Percentiles rank a stretch among this genome's conserved stretches.
Evolutionary conservation across 1,284 basidiomycete species (phyloP).

Genomic region (Boletus smithii): DNA sequence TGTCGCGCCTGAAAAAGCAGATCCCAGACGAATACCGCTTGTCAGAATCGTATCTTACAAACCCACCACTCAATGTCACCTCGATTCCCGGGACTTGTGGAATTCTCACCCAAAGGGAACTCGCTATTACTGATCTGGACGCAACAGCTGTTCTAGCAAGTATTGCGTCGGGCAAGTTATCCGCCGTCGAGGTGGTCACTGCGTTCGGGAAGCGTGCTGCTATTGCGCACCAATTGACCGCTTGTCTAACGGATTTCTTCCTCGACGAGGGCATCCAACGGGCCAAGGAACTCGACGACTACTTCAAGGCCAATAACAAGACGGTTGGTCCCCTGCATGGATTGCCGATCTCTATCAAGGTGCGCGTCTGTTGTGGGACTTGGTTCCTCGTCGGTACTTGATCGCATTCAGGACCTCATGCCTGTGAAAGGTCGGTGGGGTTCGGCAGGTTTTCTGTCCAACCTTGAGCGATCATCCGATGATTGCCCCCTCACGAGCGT

Average conservation of each 20-base stretch:
- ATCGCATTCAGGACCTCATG: conserved; percentile 39
- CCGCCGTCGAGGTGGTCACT: conserved; percentile 27
- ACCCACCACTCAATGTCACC: conserved; percentile 28
- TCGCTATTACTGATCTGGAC: conserved; percentile 43
- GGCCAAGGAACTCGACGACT: conserved; percentile 41
- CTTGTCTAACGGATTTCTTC: conserved; percentile 31
- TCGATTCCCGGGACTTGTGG: conserved; percentile 38
- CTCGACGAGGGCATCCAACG: conserved; percentile 35
- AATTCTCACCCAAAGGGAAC: conserved; percentile 38
- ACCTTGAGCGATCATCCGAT: conserved; percentile 22
- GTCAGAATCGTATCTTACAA: conserved; percentile 13
- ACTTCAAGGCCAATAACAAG: conserved; percentile 35
- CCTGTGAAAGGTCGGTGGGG: conserved; percentile 38
- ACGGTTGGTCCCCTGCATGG: conserved; percentile 48
- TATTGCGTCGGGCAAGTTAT: conserved; percentile 21
- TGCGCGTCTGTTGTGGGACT: background rate
- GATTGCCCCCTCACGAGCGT: conserved; percentile 26
- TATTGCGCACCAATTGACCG: conserved; percentile 29
- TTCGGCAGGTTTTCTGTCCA: conserved; percentile 40
- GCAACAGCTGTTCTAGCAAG: conserved; percentile 25
- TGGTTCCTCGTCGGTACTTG: background rate
- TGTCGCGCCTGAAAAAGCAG: conserved; percentile 22
- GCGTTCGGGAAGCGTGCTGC: conserved; percentile 34
- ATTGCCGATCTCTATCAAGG: conserved; percentile 48
- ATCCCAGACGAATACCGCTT: conserved; percentile 23